These are phyloP conservation scores for Populus simonii DNA, from an alignment of 345 rosid genomes.

Conservation along the genomic window DNA sequence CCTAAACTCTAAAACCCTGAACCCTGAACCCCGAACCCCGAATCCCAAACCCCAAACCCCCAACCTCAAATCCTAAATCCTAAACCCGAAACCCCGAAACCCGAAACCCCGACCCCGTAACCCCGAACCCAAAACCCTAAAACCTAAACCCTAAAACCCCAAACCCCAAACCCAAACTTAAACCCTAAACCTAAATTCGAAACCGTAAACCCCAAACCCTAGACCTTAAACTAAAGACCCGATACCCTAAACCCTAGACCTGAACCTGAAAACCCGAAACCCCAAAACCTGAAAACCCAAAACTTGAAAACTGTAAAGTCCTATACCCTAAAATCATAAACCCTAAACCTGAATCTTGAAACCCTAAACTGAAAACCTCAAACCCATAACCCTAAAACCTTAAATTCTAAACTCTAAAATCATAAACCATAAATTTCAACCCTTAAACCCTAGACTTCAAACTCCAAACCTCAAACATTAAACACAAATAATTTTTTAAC, in stretches of 20 bases:
- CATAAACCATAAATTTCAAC: no score
- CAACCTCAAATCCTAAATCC: constrained; percentile 23
- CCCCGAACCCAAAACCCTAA: constrained; percentile 19
- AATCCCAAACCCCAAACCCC: constrained; percentile 31
- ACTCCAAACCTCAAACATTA: no score
- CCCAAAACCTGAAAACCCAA: no score
- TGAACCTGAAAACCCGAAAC: fast-evolving
- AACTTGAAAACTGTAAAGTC: no score
- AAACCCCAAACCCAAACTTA: constrained; percentile 15
- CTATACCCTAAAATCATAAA: no score
- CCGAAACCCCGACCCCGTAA: constrained; percentile 15
- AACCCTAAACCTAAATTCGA: constrained; percentile 10
- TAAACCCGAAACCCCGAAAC: constrained; percentile 9
- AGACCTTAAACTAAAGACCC: no score
- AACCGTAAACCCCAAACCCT: not conserved
- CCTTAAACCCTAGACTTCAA: no score
- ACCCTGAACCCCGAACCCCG: constrained; percentile 1
- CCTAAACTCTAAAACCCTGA: not conserved
- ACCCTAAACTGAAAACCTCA: no score
- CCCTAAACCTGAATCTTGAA: no score
- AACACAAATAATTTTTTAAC: no score
- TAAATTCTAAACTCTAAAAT: no score
- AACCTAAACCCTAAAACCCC: constrained; percentile 15
- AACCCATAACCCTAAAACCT: no score
- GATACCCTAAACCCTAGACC: not conserved